These are phyloP conservation scores for Pyricularia grisea DNA, from an alignment of 2,329 filamentous ascomycete species.

Conservation along the genomic window DNA sequence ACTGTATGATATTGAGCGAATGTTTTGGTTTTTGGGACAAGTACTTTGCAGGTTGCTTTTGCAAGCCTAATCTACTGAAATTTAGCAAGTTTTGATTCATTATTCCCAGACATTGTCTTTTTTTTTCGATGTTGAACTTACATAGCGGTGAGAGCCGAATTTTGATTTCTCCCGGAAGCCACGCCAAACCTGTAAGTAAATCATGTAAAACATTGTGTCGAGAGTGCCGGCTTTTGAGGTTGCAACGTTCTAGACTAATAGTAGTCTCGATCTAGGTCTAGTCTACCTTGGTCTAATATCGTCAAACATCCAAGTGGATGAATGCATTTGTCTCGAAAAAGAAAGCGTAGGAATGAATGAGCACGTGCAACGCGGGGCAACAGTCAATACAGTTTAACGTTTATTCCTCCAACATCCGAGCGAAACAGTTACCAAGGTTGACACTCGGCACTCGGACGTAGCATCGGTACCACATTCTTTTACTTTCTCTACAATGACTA, in stretches of 20 bases:
- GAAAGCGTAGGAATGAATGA: not conserved
- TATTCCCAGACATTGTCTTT: no score
- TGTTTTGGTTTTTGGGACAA: not conserved
- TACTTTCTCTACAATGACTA: not conserved
- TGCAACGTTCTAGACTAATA: no score
- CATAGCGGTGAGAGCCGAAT: no score
- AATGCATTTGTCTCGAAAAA: not conserved
- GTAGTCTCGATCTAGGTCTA: no score
- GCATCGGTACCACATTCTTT: not conserved
- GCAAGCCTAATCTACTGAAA: not conserved
- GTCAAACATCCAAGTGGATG: not conserved
- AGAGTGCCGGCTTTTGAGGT: no score
- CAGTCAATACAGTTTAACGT: not conserved
- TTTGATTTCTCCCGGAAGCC: no score
- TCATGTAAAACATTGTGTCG: no score
- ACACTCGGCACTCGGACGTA: not conserved
- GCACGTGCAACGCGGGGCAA: not conserved
- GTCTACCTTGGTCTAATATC: not conserved
- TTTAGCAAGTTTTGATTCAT: no score
- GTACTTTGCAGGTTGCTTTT: not conserved
- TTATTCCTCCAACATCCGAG: not conserved
- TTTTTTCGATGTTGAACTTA: no score
- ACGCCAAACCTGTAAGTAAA: no score
- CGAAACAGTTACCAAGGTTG: not conserved
- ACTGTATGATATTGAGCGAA: not conserved